Conservation (phyloP, 2,329 filamentous ascomycete species). For the Venturia oleaginea region DNA sequence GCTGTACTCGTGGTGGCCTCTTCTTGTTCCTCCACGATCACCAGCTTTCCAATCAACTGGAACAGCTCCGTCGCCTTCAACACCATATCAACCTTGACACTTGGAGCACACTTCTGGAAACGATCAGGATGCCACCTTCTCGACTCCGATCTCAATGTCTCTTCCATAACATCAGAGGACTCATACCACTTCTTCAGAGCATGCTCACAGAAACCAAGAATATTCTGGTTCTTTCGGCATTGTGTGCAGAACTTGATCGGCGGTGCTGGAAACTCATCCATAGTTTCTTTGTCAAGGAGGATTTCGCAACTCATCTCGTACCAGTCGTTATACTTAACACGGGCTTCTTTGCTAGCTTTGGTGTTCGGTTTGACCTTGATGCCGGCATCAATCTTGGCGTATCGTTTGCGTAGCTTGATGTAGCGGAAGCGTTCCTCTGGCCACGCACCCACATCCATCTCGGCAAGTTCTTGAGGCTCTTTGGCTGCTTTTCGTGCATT, state of each 20-base stretch:
- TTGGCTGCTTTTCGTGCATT: not conserved
- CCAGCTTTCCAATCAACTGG: slow-evolving; percentile 4
- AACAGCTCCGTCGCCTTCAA: not conserved
- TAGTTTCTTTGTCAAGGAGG: not conserved
- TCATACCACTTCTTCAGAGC: not conserved
- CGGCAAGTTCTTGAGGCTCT: not conserved
- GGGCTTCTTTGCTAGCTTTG: not conserved
- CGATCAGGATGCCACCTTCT: slow-evolving; percentile 6
- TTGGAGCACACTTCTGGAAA: not conserved
- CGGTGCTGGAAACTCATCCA: slow-evolving; percentile 1
- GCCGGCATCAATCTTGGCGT: not conserved
- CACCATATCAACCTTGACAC: slow-evolving; percentile 7
- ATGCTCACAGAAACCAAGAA: not conserved
- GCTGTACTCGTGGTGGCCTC: not conserved
- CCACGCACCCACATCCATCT: not conserved
- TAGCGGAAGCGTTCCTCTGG: slow-evolving; percentile 7
- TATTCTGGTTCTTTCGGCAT: not conserved
- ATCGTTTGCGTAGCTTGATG: not conserved
- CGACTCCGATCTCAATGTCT: not conserved
- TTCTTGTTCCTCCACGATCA: not conserved
- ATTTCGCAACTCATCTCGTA: not conserved
- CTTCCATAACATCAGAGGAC: not conserved
- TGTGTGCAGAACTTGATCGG: not conserved
- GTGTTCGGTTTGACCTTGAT: not conserved
- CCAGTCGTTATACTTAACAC: slow-evolving; percentile 2